Evolutionary conservation across 495 filamentous ascomycete genomes (phyloP).

Genomic region (Neurospora sp.): DNA sequence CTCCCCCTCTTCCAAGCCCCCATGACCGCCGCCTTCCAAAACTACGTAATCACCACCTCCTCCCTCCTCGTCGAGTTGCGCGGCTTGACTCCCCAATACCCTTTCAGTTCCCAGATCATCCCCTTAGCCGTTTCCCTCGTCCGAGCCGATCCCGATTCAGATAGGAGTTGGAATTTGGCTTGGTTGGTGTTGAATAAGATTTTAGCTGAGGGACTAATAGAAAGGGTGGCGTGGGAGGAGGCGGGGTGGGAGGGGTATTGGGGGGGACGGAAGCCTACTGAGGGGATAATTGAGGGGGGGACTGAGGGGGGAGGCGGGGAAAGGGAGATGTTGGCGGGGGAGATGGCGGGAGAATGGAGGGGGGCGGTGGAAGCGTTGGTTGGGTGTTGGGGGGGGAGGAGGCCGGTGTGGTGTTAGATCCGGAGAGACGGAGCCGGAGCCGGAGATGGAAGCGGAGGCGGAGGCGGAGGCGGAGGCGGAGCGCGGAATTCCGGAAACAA

Average conservation of each 20-base stretch:
- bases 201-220: slow-evolving; percentile 20
- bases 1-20: slow-evolving; percentile 43
- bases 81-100: slow-evolving; percentile 58
- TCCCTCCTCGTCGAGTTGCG: slow-evolving; percentile 64
- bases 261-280: background rate
- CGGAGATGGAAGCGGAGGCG: too few species aligned
- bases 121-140: slow-evolving; percentile 59
- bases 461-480: too few species aligned
- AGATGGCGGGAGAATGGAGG: too few species aligned
- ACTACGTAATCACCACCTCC: slow-evolving; percentile 63
- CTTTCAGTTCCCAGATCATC: slow-evolving; percentile 58
- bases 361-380: too few species aligned
- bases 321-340: too few species aligned
- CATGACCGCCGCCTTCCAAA: slow-evolving; percentile 62
- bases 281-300: too few species aligned
- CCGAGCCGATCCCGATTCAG: too few species aligned
- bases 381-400: too few species aligned
- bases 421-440: too few species aligned
- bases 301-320: too few species aligned
- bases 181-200: slow-evolving; percentile 67
- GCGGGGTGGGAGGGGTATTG: background rate
- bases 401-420: too few species aligned
- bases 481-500: too few species aligned
- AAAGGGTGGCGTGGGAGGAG: background rate
- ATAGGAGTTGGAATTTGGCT: slow-evolving; percentile 63